Evolutionary conservation across 1,139 yeast species (phyloP).

Genomic region (Diutina catenulata): DNA sequence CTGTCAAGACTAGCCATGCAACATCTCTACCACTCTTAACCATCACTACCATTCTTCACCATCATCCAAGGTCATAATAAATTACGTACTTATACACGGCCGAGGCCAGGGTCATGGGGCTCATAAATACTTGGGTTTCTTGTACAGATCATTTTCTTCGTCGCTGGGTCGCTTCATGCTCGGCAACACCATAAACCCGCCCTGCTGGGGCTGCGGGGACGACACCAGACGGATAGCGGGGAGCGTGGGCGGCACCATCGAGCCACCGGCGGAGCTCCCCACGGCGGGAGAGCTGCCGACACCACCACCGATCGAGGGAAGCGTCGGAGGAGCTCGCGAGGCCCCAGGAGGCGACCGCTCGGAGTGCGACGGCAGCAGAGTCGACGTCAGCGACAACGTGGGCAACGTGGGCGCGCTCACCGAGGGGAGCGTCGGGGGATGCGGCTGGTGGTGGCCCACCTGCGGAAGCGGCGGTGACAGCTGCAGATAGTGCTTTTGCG

Average conservation of each 20-base stretch:
- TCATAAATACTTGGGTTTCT: slow-evolving; percentile 3
- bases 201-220: neutral
- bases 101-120: no score
- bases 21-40: no score
- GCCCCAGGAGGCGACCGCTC: neutral
- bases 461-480: neutral
- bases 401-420: neutral
- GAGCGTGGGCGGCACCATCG: neutral
- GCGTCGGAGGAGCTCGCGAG: slow-evolving; percentile 2
- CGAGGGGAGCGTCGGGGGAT: neutral
- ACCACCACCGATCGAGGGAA: slow-evolving; percentile 2
- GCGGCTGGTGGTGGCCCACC: no score
- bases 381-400: neutral
- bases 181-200: neutral
- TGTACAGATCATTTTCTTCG: neutral
- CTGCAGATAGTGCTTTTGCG: no score
- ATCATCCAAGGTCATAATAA: neutral
- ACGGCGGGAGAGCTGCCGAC: no score
- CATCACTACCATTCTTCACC: no score
- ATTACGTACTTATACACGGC: slow-evolving; percentile 1
- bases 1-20: no score
- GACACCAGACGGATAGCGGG: slow-evolving; percentile 1
- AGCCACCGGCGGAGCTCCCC: no score
- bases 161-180: neutral
- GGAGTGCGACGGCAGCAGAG: neutral